Percentiles rank a stretch among this genome's conserved stretches.
These are phyloP conservation scores for Suhomyces anneliseae DNA, from an alignment of 1,139 yeast genomes.

Conservation along the genomic window DNA sequence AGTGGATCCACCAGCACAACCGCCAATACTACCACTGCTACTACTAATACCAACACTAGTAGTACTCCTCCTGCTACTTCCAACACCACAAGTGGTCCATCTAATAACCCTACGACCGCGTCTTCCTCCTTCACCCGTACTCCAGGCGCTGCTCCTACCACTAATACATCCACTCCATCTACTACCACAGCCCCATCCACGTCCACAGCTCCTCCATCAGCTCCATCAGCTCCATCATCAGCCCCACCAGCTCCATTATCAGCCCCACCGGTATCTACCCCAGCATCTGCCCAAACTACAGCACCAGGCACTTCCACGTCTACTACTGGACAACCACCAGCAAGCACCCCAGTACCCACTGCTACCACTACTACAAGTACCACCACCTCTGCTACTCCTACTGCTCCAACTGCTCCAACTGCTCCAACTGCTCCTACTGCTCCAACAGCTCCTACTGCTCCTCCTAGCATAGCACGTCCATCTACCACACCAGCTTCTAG, in stretches of 20 bases:
- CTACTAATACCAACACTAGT: neutral
- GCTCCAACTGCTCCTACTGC: constrained; percentile 8
- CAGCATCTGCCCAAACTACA: neutral
- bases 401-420: constrained; percentile 1
- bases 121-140: no score
- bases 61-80: neutral
- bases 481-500: neutral
- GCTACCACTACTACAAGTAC: neutral
- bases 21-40: no score
- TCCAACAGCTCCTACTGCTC: constrained; percentile 1
- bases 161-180: no score
- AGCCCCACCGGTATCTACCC: neutral
- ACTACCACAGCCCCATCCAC: neutral
- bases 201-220: neutral
- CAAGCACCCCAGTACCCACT: constrained; percentile 1
- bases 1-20: neutral
- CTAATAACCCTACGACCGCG: neutral
- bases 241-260: neutral
- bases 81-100: neutral
- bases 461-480: neutral
- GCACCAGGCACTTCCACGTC: neutral
- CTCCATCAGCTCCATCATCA: neutral
- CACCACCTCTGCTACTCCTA: constrained; percentile 1
- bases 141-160: no score
- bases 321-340: constrained; percentile 1